Base-by-base conservation (phyloP, 2,329 filamentous ascomycete species). In the Colletotrichum simmondsii region DNA sequence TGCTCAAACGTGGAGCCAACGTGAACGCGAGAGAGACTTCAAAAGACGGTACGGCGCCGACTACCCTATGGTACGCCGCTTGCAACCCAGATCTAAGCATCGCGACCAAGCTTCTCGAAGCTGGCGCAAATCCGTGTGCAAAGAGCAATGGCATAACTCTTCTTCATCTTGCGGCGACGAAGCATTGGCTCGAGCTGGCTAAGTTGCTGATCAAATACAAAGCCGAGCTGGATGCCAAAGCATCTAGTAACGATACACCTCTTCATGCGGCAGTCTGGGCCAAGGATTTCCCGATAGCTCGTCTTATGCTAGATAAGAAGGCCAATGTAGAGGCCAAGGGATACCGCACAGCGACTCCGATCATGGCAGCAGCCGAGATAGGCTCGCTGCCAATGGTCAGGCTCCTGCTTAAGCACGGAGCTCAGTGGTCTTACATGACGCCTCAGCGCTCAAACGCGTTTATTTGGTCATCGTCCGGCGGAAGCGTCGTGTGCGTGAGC, bases 101-200 rank as follows among this genome's bases (percentile, higher is more conserved):
- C 22, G 65, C 57, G 5, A 37, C 58, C 16, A 68, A 37, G 58
- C 57, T 68, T 14, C 65, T 68, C 22, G 57, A 68, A 12, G 28
- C 57, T 8, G 58, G 65, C 32, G 65, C 65, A 7, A 26, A 68
- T 24, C 37, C 65, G 0, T 4, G 37, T 14, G 46, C 37, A 4
- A 62, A 30, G 26, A 58, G 63, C n/a, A 71, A 67, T 12, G 68
- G 67, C 4, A 54, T 24, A n/a, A 66, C 68, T 6, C 24, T 68
- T 14, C 28, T 73, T 0, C 59, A 73, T 35, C 56, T 58, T 24
- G 68, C 68, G n/a, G 61, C 54, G 14, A 28, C 35, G 8, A 57
- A 59, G 24, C 68, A 46, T 11, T 70, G 42, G 30, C 32, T 35
- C 8, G 52, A 46, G 24, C 56, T 67, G 56, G 61, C 42, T 6